phyloP scores from a whole-genome alignment of 768 basidiomycete genomes.

The Pisolithus microcarpus region DNA sequence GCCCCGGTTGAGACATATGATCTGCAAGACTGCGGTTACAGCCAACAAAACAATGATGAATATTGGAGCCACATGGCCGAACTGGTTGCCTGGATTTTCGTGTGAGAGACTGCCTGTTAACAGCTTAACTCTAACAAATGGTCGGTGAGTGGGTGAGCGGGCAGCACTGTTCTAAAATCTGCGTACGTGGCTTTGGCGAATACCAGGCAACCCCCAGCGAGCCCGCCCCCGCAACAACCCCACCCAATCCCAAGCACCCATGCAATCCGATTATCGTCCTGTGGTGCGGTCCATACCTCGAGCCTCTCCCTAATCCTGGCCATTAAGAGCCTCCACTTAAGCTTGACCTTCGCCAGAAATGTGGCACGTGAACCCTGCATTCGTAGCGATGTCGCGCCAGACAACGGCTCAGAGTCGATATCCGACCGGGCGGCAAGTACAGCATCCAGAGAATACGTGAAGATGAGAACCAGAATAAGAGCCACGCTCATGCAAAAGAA shows the following conservation, averaged over 20 bases:
- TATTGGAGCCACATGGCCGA: slow-evolving; percentile 74
- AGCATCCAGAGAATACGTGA: slow-evolving; percentile 65
- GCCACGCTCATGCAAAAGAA: slow-evolving; percentile 75
- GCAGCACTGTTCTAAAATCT: neutral
- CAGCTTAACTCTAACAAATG: slow-evolving; percentile 58
- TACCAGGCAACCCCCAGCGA: slow-evolving; percentile 85
- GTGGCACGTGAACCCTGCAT: slow-evolving; percentile 13
- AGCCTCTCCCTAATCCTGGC: slow-evolving; percentile 52
- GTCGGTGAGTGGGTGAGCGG: slow-evolving; percentile 4
- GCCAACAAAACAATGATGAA: slow-evolving; percentile 59
- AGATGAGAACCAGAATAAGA: slow-evolving; percentile 58
- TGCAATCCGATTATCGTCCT: slow-evolving; percentile 77
- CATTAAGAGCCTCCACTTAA: slow-evolving; percentile 42
- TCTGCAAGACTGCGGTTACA: slow-evolving; percentile 79
- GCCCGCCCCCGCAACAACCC: slow-evolving; percentile 87
- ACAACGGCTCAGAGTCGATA: slow-evolving; percentile 51
- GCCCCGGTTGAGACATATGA: slow-evolving; percentile 85
- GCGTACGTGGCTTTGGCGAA: slow-evolving; percentile 52
- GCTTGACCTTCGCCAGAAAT: slow-evolving; percentile 29
- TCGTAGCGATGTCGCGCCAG: slow-evolving; percentile 31
- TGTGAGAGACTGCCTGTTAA: slow-evolving; percentile 71
- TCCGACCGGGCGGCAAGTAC: slow-evolving; percentile 68
- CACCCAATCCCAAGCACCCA: slow-evolving; percentile 93
- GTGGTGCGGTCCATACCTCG: slow-evolving; percentile 69
- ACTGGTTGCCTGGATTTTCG: slow-evolving; percentile 79